Conservation (phyloP, 176 grass and related monocot species). For the Puya raimondii region DNA sequence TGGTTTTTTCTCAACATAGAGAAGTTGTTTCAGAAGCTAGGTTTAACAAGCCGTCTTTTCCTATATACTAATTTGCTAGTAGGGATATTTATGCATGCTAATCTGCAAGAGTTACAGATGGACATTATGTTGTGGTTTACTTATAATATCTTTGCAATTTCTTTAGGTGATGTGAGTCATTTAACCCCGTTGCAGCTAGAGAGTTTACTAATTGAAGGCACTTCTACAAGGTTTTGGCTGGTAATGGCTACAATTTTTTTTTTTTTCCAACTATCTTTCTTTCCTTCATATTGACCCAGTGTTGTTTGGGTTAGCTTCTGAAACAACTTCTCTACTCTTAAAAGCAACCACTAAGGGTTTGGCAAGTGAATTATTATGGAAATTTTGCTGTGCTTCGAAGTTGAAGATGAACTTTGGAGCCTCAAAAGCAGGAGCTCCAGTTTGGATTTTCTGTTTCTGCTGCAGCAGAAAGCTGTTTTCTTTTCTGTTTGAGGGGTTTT, state of each 20-base stretch:
- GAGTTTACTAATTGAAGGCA: slow-evolving; percentile 72
- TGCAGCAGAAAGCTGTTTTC: no score
- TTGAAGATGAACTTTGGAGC: no score
- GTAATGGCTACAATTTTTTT: slow-evolving; percentile 24
- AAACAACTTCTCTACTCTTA: background rate
- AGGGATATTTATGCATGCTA: background rate
- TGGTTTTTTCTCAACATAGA: no score
- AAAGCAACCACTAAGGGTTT: no score
- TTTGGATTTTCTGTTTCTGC: no score
- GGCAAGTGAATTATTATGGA: no score
- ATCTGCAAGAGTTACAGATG: background rate
- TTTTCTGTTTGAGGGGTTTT: no score
- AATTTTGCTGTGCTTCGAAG: no score
- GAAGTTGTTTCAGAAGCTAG: no score
- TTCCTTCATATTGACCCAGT: background rate
- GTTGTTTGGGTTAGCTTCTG: background rate
- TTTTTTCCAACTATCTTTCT: slow-evolving; percentile 13
- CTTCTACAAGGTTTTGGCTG: slow-evolving; percentile 76
- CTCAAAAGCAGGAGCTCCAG: no score
- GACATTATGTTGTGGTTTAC: background rate
- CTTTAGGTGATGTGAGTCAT: slow-evolving; percentile 58
- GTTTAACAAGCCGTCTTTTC: background rate
- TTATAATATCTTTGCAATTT: slow-evolving; percentile 6
- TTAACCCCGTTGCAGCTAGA: slow-evolving; percentile 91
- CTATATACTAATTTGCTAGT: background rate